Evolutionary conservation across 2,329 filamentous ascomycete genomes (phyloP).

Genomic region (Pyricularia sp.): DNA sequence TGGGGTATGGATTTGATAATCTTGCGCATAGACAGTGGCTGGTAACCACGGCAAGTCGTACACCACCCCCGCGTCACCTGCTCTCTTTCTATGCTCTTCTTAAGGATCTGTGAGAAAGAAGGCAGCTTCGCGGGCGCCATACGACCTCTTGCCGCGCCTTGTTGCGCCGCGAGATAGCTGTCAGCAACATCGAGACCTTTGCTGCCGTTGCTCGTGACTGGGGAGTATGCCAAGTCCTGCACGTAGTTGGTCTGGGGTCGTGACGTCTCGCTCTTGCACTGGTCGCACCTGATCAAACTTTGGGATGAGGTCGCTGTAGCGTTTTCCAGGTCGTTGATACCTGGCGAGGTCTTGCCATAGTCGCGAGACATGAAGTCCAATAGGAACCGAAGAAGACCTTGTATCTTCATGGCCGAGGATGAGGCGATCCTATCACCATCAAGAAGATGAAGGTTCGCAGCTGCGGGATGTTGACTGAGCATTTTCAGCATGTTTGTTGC

Average conservation of each 20-base stretch:
- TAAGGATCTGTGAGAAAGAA: constrained; percentile 81
- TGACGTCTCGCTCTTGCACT: constrained; percentile 79
- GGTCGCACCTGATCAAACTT: constrained; percentile 71
- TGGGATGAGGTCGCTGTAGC: constrained; percentile 61
- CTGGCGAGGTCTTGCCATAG: constrained; percentile 57
- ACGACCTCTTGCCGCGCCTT: constrained; percentile 27
- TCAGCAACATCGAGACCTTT: not conserved
- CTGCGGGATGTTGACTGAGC: constrained; percentile 66
- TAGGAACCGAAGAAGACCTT: constrained; percentile 77
- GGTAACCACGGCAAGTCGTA: constrained; percentile 80
- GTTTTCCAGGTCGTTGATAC: constrained; percentile 58
- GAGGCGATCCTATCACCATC: constrained; percentile 63
- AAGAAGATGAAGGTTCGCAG: constrained; percentile 54
- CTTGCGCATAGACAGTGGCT: constrained; percentile 76
- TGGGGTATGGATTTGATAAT: constrained; percentile 73
- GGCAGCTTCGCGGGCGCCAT: not conserved
- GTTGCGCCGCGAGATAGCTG: constrained; percentile 27
- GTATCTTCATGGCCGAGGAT: constrained; percentile 54
- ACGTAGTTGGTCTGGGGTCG: constrained; percentile 70
- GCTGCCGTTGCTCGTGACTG: not conserved
- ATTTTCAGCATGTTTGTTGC: constrained; percentile 91
- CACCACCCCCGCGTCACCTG: constrained; percentile 90
- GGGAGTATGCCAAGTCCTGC: constrained; percentile 69
- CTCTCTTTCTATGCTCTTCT: constrained; percentile 83
- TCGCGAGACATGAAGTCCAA: constrained; percentile 73